Conservation (phyloP, 1,139 yeast genomes). For the Meyerozyma elateridarum region DNA sequence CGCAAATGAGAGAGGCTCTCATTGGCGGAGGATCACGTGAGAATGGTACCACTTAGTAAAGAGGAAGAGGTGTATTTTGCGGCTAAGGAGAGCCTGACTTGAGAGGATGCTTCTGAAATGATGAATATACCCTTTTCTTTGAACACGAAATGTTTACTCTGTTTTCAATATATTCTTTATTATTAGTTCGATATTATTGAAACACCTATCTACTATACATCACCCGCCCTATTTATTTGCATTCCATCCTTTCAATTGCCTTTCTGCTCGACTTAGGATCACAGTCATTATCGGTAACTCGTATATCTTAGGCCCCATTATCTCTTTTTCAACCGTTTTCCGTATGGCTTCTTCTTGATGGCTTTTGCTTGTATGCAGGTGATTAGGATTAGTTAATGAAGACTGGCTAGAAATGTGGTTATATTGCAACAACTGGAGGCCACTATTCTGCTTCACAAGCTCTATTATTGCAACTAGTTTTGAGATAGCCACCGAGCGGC, state of each 20-base stretch:
- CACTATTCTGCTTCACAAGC: not conserved
- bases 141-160: not conserved
- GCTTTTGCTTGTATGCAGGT: not conserved
- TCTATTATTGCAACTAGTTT: slow-evolving; percentile 3
- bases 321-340: slow-evolving; percentile 1
- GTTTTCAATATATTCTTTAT: slow-evolving; percentile 1
- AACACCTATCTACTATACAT: not conserved
- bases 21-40: slow-evolving; percentile 4
- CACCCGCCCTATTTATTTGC: not conserved
- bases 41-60: too few species aligned
- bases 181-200: not conserved
- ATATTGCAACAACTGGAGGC: not conserved
- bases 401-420: slow-evolving; percentile 1
- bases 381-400: slow-evolving; percentile 1
- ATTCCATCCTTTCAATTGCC: slow-evolving; percentile 4
- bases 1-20: slow-evolving; percentile 2
- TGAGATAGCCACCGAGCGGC: slow-evolving; percentile 1
- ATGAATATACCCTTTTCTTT: too few species aligned
- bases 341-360: not conserved
- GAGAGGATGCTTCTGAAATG: too few species aligned
- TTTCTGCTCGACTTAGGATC: not conserved
- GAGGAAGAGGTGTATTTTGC: too few species aligned
- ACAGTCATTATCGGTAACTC: slow-evolving; percentile 2
- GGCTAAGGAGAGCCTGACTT: too few species aligned
- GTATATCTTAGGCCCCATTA: slow-evolving; percentile 4